A percentile compares a stretch with the other conserved stretches of the same genome.
These are phyloP conservation scores for Arachnomyces sp. DNA, from an alignment of 2,329 filamentous ascomycete species.

Conservation along the genomic window DNA sequence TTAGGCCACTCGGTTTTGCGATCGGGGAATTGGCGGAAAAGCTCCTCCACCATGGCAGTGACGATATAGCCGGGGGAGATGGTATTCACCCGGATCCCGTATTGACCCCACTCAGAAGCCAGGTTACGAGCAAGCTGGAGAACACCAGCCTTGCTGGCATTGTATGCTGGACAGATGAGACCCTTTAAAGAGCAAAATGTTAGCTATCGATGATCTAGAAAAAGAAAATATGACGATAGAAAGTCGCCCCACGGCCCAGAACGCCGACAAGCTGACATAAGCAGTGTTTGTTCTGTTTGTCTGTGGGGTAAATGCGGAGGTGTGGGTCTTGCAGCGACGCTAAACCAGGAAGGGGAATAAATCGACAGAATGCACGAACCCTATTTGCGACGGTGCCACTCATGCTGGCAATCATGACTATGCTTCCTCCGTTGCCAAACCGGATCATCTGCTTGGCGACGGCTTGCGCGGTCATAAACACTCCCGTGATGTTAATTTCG, in stretches of 20 bases:
- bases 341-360: not conserved
- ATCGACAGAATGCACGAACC: conserved; percentile 20
- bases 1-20: conserved; percentile 75
- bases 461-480: conserved; percentile 58
- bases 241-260: not conserved
- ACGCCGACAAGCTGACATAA: not conserved
- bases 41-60: conserved; percentile 39
- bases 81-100: conserved; percentile 44
- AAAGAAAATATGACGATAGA: not conserved
- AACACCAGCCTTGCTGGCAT: conserved; percentile 43
- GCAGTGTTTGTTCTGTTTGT: conserved; percentile 7
- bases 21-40: conserved; percentile 57
- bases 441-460: conserved; percentile 57
- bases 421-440: conserved; percentile 53
- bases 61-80: conserved; percentile 42
- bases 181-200: conserved; percentile 24
- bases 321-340: not conserved
- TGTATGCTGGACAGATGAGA: conserved; percentile 43
- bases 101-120: conserved; percentile 42
- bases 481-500: conserved; percentile 54
- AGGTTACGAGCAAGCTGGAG: conserved; percentile 41
- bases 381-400: conserved; percentile 53
- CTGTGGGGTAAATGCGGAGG: conserved; percentile 2
- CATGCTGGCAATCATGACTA: conserved; percentile 58
- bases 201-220: not conserved